Conservation (phyloP, 805 yeast species). For the Schwanniomyces occidentalis region DNA sequence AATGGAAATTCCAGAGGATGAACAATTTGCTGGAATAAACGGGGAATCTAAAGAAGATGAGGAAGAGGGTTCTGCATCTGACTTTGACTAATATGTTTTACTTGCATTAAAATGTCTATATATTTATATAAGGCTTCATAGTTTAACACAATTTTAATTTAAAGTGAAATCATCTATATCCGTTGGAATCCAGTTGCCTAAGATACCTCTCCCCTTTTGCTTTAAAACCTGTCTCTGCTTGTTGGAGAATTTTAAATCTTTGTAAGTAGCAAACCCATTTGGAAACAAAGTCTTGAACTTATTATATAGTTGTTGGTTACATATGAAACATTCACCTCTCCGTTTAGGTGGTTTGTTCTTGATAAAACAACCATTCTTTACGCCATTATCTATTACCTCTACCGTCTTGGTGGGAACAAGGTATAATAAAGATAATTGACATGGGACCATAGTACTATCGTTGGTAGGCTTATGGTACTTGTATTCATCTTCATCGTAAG, state of each 20-base stretch:
- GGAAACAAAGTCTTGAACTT: slow-evolving; percentile 9
- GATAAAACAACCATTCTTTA: slow-evolving; percentile 55
- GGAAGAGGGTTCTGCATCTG: slow-evolving; percentile 36
- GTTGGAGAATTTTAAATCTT: slow-evolving; percentile 29
- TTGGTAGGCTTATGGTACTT: slow-evolving; percentile 22
- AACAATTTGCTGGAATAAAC: slow-evolving; percentile 34
- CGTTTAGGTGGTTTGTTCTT: slow-evolving; percentile 46
- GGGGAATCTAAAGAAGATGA: slow-evolving; percentile 26
- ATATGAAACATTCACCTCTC: slow-evolving; percentile 44
- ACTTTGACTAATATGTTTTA: slow-evolving; percentile 23
- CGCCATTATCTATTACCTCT: slow-evolving; percentile 56
- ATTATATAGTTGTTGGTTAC: slow-evolving; percentile 25
- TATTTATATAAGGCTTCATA: slow-evolving; percentile 1
- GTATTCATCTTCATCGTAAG: slow-evolving; percentile 22
- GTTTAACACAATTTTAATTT: slow-evolving; percentile 1
- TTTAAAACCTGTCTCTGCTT: slow-evolving; percentile 30
- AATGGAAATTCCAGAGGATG: slow-evolving; percentile 31
- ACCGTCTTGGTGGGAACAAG: slow-evolving; percentile 17
- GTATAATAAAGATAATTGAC: slow-evolving; percentile 30
- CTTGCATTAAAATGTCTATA: slow-evolving; percentile 2
- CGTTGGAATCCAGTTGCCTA: slow-evolving; percentile 51
- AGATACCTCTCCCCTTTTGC: slow-evolving; percentile 21
- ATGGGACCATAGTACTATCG: slow-evolving; percentile 19
- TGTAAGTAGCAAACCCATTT: slow-evolving; percentile 19
- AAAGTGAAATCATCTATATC: slow-evolving; percentile 40